Percentiles rank a stretch among this genome's conserved stretches.
Conservation (phyloP, 345 rosid genomes). For the Murraya koenigii region DNA sequence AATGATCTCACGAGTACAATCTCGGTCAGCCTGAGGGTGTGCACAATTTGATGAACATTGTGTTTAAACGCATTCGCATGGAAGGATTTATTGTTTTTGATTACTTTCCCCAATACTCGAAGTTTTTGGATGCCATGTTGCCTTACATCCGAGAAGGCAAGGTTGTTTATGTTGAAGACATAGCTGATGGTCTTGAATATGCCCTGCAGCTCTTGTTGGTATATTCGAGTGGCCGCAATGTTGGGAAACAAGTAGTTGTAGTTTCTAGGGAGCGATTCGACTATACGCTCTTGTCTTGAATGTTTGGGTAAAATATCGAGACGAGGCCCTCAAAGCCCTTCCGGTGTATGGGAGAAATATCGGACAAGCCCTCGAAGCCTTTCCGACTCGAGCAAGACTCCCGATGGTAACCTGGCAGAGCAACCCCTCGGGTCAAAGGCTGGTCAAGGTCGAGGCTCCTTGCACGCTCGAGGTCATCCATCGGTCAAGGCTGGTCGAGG, state of each 20-base stretch:
- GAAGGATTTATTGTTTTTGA: slow-evolving; percentile 43
- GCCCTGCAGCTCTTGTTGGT: slow-evolving; percentile 49
- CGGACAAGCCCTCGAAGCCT: too few species aligned
- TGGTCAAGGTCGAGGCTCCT: too few species aligned
- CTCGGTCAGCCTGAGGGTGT: slow-evolving; percentile 16
- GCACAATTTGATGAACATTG: not conserved
- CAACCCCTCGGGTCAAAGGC: too few species aligned
- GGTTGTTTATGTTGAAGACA: slow-evolving; percentile 54
- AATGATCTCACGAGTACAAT: slow-evolving; percentile 36
- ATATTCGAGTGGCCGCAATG: slow-evolving; percentile 51
- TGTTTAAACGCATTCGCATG: slow-evolving; percentile 26
- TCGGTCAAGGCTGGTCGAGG: too few species aligned
- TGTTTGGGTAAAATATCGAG: too few species aligned
- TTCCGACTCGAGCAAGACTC: too few species aligned
- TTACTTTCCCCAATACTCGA: slow-evolving; percentile 34
- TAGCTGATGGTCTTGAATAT: slow-evolving; percentile 52
- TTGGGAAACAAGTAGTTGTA: slow-evolving; percentile 53
- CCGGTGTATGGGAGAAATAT: too few species aligned
- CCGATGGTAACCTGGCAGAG: too few species aligned
- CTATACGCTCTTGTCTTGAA: too few species aligned
- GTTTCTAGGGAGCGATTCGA: not conserved
- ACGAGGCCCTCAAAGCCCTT: too few species aligned
- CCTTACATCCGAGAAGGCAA: slow-evolving; percentile 43
- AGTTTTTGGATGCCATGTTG: slow-evolving; percentile 38
- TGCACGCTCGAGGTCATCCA: too few species aligned